Evolutionary conservation across 768 basidiomycete genomes (phyloP).

Genomic region (Symmetrospora coprosmae): DNA sequence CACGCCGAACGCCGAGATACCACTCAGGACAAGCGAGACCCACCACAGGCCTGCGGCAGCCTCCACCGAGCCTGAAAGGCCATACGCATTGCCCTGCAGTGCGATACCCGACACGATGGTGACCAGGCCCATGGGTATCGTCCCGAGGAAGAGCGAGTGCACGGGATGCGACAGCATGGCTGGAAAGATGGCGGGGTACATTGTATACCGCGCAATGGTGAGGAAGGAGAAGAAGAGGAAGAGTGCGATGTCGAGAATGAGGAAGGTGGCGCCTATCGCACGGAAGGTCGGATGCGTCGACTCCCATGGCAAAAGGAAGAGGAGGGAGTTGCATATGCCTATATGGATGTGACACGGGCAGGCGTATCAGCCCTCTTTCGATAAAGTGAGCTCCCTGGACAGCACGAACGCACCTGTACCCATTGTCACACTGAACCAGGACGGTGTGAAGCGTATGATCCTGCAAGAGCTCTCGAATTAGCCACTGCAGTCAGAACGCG

Average conservation of each 20-base stretch:
- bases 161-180: constrained; percentile 31
- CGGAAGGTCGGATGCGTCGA: constrained; percentile 27
- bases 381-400: too few relatives aligned
- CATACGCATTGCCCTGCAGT: constrained; percentile 24
- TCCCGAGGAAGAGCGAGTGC: constrained; percentile 26
- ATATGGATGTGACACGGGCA: too few relatives aligned
- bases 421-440: constrained; percentile 19
- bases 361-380: neutral
- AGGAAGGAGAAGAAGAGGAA: constrained; percentile 27
- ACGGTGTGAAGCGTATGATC: constrained; percentile 20
- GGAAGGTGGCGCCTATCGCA: constrained; percentile 27
- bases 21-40: constrained; percentile 24
- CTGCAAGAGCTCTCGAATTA: neutral
- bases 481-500: too few relatives aligned
- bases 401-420: too few relatives aligned
- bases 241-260: constrained; percentile 29
- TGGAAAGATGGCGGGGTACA: constrained; percentile 29
- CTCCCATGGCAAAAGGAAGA: constrained; percentile 29
- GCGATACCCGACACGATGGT: constrained; percentile 30
- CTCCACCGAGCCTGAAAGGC: constrained; percentile 20
- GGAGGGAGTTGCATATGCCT: constrained; percentile 30
- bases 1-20: constrained; percentile 24
- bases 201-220: constrained; percentile 27
- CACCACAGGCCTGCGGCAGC: constrained; percentile 29
- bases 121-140: constrained; percentile 31